Evolutionary conservation across 2,329 filamentous ascomycete genomes (phyloP), one percentile per base, ranked within the genome.

Genomic region (Diaporthe eres): DNA sequence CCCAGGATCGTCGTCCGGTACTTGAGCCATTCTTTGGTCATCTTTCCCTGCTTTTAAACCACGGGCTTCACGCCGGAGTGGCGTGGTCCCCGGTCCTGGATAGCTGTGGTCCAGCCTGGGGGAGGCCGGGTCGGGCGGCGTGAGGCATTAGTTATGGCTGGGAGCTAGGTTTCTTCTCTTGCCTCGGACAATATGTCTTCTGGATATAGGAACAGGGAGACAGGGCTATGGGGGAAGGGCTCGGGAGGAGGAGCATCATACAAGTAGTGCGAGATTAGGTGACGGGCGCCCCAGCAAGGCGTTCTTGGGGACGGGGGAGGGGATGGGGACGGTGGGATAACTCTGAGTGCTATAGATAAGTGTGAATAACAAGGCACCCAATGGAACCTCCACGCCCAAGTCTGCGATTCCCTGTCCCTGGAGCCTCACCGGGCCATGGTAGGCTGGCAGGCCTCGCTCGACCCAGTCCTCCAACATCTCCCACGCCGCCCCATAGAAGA

Each of bases 1-100:
- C 77, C 77, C 51, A 82, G 80, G 75, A 89, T 88, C 39, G 76
- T 78, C 1, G 77, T 72, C 42, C 80, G 82, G 80, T 85, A 78
- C 28, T 83, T 80, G 9, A 83, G 80, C 87, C 87, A 89, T 19
- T 81, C 78, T 77, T 88, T 88, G 31, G 85, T 86, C 86, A 88
- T 88, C 68, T 77, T 84, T 77, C 57, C 34, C 10, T 42, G 12
- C 1, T 44, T 44, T 49, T 53, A 31, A 28, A 31, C 28, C 57
- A 12, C 57, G 57, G 53, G 12, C 58, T 42, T 73, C 58, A 65
- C 76, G 76, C 57, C 76, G 39, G 60, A 47, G 44, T 39, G 57
- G 60, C 31, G 57, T 47, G 25, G 39, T 58, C 19, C 65, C 65
- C 47, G 49, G 65, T 55, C 65, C 49, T 55, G 47, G 47, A n/a